Evolutionary conservation across 2,329 filamentous ascomycete genomes (phyloP).

Genomic region (Aspergillus proliferans): DNA sequence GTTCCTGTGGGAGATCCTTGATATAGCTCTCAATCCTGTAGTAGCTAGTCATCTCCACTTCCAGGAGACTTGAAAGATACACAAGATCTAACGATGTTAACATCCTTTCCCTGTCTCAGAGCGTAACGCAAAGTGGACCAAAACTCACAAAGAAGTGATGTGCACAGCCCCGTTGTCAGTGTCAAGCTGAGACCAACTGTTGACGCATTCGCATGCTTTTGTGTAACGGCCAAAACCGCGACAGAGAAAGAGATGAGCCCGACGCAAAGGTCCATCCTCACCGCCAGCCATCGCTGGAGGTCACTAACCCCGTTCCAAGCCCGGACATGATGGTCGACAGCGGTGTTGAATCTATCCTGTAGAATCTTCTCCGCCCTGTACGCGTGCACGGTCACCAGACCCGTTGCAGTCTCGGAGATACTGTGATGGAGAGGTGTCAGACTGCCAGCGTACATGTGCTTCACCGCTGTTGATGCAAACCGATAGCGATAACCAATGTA

Average conservation of each 20-base stretch:
- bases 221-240: constrained; percentile 4
- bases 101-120: background rate
- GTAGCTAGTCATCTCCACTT: constrained; percentile 68
- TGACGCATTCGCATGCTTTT: constrained; percentile 3
- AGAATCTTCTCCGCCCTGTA: constrained; percentile 7
- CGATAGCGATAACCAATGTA: constrained; percentile 8
- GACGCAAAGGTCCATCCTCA: constrained; percentile 10
- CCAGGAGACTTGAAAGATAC: constrained; percentile 34
- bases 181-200: constrained; percentile 9
- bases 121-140: no score
- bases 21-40: constrained; percentile 70
- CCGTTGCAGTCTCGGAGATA: constrained; percentile 7
- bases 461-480: constrained; percentile 9
- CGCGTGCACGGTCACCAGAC: constrained; percentile 8
- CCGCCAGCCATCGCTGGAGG: constrained; percentile 10
- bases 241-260: constrained; percentile 8
- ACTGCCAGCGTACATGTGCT: constrained; percentile 9
- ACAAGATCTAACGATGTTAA: constrained; percentile 3
- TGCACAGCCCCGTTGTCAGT: constrained; percentile 7
- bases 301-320: constrained; percentile 11
- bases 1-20: constrained; percentile 54
- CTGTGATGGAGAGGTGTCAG: constrained; percentile 8
- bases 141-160: constrained; percentile 6
- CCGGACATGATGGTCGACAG: constrained; percentile 6
- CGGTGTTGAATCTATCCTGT: constrained; percentile 4